phyloP scores from a whole-genome alignment of 805 yeast species.

The Nakazawaea molendinolei region DNA sequence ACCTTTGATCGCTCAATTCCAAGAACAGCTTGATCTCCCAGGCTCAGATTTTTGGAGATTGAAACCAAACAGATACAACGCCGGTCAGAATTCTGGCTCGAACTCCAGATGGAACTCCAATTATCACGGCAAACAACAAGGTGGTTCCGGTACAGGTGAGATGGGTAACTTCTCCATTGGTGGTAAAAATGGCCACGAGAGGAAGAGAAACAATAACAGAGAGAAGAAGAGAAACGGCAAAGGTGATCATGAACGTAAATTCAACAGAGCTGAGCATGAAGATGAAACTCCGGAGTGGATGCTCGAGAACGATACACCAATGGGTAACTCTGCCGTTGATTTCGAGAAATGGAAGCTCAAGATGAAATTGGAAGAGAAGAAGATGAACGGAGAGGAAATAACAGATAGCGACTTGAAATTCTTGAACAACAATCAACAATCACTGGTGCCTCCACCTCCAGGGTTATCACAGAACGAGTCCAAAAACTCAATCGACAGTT shows the following conservation, averaged over 20 bases:
- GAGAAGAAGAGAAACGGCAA: constrained; percentile 9
- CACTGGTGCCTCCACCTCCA: background rate
- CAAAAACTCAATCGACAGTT: constrained; percentile 36
- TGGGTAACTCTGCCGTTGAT: constrained; percentile 49
- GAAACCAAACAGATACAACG: constrained; percentile 14
- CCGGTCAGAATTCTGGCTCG: constrained; percentile 8
- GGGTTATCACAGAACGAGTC: background rate
- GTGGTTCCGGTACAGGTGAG: constrained; percentile 13
- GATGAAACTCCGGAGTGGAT: constrained; percentile 33
- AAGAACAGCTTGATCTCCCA: constrained; percentile 34
- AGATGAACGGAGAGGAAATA: constrained; percentile 35
- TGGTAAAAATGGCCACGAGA: constrained; percentile 11
- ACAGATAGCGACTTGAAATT: constrained; percentile 20
- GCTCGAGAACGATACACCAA: constrained; percentile 28
- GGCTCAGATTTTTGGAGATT: constrained; percentile 43
- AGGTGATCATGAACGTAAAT: constrained; percentile 13
- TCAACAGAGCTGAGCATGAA: constrained; percentile 22
- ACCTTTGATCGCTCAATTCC: constrained; percentile 28
- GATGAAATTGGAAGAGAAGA: constrained; percentile 44
- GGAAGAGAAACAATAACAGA: constrained; percentile 11
- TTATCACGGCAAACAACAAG: constrained; percentile 3
- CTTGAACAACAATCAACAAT: constrained; percentile 7
- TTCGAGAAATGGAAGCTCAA: constrained; percentile 53
- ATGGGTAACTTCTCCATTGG: constrained; percentile 11
- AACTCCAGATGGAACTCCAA: constrained; percentile 16